phyloP scores from a whole-genome alignment of 169 alveolate species.

The Cryptosporidium sp. region DNA sequence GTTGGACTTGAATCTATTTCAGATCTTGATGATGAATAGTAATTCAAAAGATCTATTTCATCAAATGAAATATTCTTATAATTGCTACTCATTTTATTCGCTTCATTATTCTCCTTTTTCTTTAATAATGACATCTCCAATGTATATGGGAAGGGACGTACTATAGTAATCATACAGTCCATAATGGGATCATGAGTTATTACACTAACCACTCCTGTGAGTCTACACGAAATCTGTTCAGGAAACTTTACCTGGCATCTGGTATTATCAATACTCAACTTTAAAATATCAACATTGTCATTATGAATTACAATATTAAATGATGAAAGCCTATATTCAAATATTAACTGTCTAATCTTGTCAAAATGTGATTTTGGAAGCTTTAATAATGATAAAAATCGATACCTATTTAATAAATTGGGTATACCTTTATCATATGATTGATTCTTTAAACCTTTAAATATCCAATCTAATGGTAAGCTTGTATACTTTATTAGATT shows the following conservation, averaged over 20 bases:
- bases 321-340: slow-evolving; percentile 28
- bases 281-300: slow-evolving; percentile 43
- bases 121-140: background rate
- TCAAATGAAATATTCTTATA: background rate
- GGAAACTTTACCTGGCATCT: slow-evolving; percentile 21
- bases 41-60: background rate
- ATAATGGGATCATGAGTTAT: slow-evolving; percentile 73
- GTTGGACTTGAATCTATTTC: background rate
- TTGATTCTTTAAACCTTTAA: slow-evolving; percentile 19
- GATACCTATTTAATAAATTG: background rate
- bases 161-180: slow-evolving; percentile 66
- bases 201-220: slow-evolving; percentile 37
- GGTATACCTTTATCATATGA: background rate
- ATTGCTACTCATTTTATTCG: background rate
- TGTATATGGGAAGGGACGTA: slow-evolving; percentile 48
- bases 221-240: slow-evolving; percentile 14
- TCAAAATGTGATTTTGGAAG: slow-evolving; percentile 25
- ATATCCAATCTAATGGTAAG: slow-evolving; percentile 46
- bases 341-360: slow-evolving; percentile 13
- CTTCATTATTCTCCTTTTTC: background rate
- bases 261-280: slow-evolving; percentile 25
- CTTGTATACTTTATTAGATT: slow-evolving; percentile 18
- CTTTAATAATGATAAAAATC: slow-evolving; percentile 2
- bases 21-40: background rate
- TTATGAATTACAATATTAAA: slow-evolving; percentile 61